Base-by-base conservation (phyloP, 2,329 filamentous ascomycete species). In the Stachybotrys chlorohalonatus region DNA sequence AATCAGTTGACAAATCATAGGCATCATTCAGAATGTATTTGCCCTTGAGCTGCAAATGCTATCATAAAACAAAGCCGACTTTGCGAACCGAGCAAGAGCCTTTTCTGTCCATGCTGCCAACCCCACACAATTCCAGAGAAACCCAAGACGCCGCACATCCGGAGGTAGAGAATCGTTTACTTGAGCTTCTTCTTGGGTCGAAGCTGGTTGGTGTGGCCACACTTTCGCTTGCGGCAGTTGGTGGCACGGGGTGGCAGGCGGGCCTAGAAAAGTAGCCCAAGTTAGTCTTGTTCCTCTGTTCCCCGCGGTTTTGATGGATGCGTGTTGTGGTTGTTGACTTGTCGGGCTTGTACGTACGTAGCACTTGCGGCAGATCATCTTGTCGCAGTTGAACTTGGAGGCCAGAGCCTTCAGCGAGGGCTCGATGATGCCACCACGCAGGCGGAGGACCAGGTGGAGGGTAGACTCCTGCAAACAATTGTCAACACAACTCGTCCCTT, bases 161-260 rank as follows among this genome's bases (percentile, higher is more conserved):
- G 64, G 61, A 64, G 57, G 24, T 24, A 24, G 24, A 24, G 56
- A 67, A 70, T 71, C 67, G 69, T 73, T 69, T 77, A 78, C 82
- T 96, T 96, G 76, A 96, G 86, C 93, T 99, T 99, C 92, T 99
- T 99, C 93, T 99, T 99, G 78, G 94, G 94, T 81, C 94, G 90
- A 76, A 99, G 90, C 87, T 99, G 94, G 90, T 97, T 97, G 82
- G 88, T 95, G 88, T 97, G 94, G 63, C 93, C 94, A 80, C 93
- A 97, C 87, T 97, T 97, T 83, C 92, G 92, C 91, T 97, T 97
- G 73, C 92, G 86, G 90, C 94, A 99, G 89, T 99, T 99, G 85
- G 93, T 96, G 71, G 94, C 94, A 86, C 94, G 90, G 67, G 93
- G 93, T 66, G 93, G 93, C 63, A 97, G 91, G 77, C 93, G 92